Evolutionary conservation across 2,329 filamentous ascomycete species (phyloP).

Genomic region (Elsinoe perseae): DNA sequence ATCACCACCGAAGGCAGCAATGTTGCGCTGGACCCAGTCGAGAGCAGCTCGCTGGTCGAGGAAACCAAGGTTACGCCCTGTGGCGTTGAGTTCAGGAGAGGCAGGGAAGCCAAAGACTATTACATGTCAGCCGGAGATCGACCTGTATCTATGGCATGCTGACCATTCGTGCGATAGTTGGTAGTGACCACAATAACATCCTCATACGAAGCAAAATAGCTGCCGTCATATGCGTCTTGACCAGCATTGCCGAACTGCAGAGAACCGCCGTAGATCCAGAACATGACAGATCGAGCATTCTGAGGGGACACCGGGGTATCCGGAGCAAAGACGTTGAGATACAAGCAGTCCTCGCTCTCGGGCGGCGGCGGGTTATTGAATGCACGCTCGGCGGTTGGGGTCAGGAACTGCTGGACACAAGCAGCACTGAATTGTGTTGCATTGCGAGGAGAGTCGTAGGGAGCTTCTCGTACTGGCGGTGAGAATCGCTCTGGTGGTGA

Average conservation of each 20-base stretch:
- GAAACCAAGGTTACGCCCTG: conserved; percentile 31
- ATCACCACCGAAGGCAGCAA: conserved; percentile 31
- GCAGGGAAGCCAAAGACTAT: conserved; percentile 37
- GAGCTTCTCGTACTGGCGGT: conserved; percentile 21
- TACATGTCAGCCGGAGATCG: neutral
- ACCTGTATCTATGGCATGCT: no score
- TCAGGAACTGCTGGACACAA: conserved; percentile 30
- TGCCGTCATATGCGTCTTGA: conserved; percentile 27
- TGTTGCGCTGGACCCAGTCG: conserved; percentile 34
- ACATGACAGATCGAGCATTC: conserved; percentile 27
- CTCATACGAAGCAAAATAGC: conserved; percentile 28
- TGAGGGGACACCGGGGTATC: conserved; percentile 23
- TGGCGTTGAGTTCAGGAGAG: conserved; percentile 30
- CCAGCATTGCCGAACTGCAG: conserved; percentile 28
- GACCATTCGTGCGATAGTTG: conserved; percentile 31
- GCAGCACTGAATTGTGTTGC: conserved; percentile 27
- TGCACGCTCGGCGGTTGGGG: conserved; percentile 26
- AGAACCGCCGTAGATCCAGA: conserved; percentile 32
- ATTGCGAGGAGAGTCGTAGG: conserved; percentile 21
- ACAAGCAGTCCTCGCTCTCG: conserved; percentile 32
- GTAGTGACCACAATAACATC: conserved; percentile 31
- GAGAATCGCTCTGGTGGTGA: conserved; percentile 29
- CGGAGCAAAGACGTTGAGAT: conserved; percentile 31
- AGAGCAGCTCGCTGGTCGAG: conserved; percentile 32
- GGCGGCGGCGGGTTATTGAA: conserved; percentile 28